These are phyloP conservation scores for Warburgia ugandensis DNA, from an alignment of 164 flowering plant genomes.

Conservation along the genomic window DNA sequence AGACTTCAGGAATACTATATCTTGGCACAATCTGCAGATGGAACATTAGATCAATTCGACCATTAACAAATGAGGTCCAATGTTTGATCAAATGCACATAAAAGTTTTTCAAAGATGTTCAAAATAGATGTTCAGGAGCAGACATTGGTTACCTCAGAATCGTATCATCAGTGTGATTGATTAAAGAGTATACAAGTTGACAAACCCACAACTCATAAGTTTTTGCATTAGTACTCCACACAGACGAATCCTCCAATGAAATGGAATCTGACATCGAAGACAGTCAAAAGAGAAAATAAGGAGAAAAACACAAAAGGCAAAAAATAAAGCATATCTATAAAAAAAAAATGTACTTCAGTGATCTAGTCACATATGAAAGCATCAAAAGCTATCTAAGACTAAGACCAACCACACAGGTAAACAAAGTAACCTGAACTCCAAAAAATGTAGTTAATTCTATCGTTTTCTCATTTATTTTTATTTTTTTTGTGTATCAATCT, in stretches of 20 bases:
- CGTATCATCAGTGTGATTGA: slow-evolving; percentile 59
- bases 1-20: slow-evolving; percentile 69
- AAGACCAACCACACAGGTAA: no score
- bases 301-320: not conserved
- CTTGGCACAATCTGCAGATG: slow-evolving; percentile 74
- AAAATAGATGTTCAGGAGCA: not conserved
- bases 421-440: no score
- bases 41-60: slow-evolving; percentile 2
- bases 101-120: not conserved
- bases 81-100: not conserved
- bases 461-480: no score
- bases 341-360: no score
- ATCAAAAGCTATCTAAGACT: no score
- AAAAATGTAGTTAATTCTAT: no score
- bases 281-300: slow-evolving; percentile 4
- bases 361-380: no score
- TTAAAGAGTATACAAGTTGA: slow-evolving; percentile 60
- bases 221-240: slow-evolving; percentile 73
- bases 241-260: slow-evolving; percentile 43
- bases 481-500: no score
- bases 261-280: slow-evolving; percentile 39
- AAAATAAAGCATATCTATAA: no score
- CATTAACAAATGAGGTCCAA: not conserved
- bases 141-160: slow-evolving; percentile 51
- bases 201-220: slow-evolving; percentile 86